Evolutionary conservation across 2,329 filamentous ascomycete genomes (phyloP), one percentile per base, ranked within the genome.

Genomic region (Botryosphaeria dothidea): DNA sequence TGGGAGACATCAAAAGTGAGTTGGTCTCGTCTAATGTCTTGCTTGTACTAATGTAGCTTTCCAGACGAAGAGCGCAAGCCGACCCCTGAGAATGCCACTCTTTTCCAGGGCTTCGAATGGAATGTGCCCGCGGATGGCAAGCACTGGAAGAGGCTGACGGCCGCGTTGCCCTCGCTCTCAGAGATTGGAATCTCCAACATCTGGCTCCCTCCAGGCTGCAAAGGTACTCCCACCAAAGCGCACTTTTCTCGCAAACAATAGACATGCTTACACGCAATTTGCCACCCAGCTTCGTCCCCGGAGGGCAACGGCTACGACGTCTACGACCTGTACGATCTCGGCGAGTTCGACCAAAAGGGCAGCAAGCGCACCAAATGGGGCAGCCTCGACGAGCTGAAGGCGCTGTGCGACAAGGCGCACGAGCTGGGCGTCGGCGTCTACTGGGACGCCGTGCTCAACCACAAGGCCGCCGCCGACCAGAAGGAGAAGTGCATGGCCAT

Each of bases 21-120:
- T 19, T 19, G 5, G 23, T 31, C 36, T 23, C 13, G 11, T 17
- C 21, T 5, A 23, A 25, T 15, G 0, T 3, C 5, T 2, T 13
- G 13, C 31, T 25, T 34, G 31, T 34, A 11, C 46, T 62, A 27
- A 51, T 8, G n/a, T 7, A 1, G 15, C 1, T 15, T 8, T 13
- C 5, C 27, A 57, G 49, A 45, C 21, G 36, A 54, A 23, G 38
- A 64, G 48, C 63, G 63, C 54, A 43, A 58, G 45, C 63, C 63
- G 9, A 65, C 63, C 17, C 52, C 52, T 13, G 63, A 58, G 15
- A 65, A 65, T 17, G 45, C n/a, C 19, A 77, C 75, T 60, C 85
- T 92, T 77, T 83, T 92, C 69, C 88, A 92, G 75, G 86, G 82
- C 13, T 92, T 91, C 72, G 90, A 92, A 78, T 92, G 90, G 90